A percentile compares a stretch with the other conserved stretches of the same genome.
phyloP scores from a whole-genome alignment of 2,329 filamentous ascomycete species.

The Dactylellina drechsleri region DNA sequence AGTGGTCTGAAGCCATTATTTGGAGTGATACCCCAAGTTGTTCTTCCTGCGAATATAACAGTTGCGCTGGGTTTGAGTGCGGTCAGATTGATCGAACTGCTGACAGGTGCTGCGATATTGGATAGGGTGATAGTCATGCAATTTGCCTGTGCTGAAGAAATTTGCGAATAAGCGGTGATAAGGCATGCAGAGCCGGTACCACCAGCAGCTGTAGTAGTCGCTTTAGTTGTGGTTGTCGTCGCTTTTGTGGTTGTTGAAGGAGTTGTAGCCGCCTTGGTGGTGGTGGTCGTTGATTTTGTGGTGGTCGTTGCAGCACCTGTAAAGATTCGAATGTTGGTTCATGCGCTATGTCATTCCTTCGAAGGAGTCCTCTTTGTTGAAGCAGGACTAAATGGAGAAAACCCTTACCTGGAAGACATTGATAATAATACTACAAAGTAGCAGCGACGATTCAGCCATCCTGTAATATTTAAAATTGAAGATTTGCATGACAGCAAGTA shows the following conservation, averaged over 20 bases:
- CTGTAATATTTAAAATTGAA: too few species aligned
- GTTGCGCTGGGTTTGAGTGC: not conserved
- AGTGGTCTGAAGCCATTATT: not conserved
- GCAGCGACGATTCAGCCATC: too few species aligned
- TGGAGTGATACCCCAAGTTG: not conserved
- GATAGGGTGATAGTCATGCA: constrained; percentile 4
- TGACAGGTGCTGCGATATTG: not conserved
- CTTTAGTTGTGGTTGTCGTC: not conserved
- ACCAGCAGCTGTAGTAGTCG: not conserved
- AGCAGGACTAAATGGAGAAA: too few species aligned
- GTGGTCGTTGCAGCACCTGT: too few species aligned
- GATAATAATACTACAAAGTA: too few species aligned
- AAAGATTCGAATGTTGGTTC: too few species aligned
- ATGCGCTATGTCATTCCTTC: too few species aligned
- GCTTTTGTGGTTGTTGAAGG: not conserved
- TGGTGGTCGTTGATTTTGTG: not conserved
- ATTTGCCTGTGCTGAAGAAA: not conserved
- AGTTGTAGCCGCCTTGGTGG: not conserved
- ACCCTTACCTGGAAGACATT: too few species aligned
- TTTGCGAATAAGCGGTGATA: constrained; percentile 1
- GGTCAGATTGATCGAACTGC: not conserved
- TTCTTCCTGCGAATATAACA: constrained; percentile 1
- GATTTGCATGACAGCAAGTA: too few species aligned
- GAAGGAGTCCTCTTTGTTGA: too few species aligned
- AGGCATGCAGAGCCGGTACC: not conserved